Evolutionary conservation across 2,329 filamentous ascomycete species (phyloP), one percentile per base, ranked within the genome.

Genomic region (Apiospora saccharicola): DNA sequence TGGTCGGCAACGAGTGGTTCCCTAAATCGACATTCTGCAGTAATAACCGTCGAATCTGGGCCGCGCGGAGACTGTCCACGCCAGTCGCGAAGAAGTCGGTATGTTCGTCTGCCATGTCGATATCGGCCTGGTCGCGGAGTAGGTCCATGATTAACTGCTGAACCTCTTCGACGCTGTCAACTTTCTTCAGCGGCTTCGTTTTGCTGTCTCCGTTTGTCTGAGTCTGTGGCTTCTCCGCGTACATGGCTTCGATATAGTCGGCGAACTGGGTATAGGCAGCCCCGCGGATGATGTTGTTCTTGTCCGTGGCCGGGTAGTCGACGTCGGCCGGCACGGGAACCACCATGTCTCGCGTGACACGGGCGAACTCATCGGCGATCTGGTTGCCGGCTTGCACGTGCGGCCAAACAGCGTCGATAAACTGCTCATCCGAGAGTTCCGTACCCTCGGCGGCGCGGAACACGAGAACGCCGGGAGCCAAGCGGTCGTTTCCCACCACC

Each of bases 1-100:
- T 64, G 10, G 57, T 64, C 3, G 57, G 57, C 3, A 64, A 22
- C 3, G 19, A 41, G 19, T 80, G 73, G 24, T 76, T 74, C 26
- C 78, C 78, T 2, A 86, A 75, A 16, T 82, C 79, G 19, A 86
- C 79, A 34, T 82, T 76, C 22, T 80, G 77, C 47, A 85, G 77
- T 34, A 87, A 79, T 3, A 85, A 71, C 4, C 83, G 79, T 26
- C 85, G 82, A 1, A 85, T 74, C n/a, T 86, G 83, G 19, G 85
- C 84, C 1, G 85, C 85, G 24, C 84, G 83, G 13, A 87, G 76
- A 72, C 85, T 86, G 74, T 87, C 85, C 24, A 87, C 74, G 0
- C 85, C 86, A 0, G 81, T 78, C 1, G 81, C 78, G 73, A 86
- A 86, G 75, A 87, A 84, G 72, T 86, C 84, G 4, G 80, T 74